phyloP scores from a whole-genome alignment of 345 rosid species.

The Boechera stricta region DNA sequence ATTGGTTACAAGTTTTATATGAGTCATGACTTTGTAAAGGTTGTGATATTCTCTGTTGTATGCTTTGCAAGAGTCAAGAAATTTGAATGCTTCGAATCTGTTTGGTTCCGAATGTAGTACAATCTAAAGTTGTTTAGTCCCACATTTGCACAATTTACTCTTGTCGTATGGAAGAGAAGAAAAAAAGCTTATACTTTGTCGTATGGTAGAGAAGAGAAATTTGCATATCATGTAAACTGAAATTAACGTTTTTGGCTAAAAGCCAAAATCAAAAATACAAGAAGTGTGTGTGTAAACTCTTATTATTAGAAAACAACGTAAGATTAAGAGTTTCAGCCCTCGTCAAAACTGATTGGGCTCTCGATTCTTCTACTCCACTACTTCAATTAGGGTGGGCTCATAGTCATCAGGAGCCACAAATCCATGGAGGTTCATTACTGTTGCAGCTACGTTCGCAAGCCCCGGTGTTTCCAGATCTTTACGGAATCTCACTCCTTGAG shows the following conservation, averaged over 20 bases:
- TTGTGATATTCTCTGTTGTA: constrained; percentile 27
- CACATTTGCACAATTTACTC: background rate
- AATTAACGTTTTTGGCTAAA: background rate
- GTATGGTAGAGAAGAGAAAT: background rate
- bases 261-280: constrained; percentile 21
- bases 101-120: background rate
- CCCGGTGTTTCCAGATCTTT: constrained; percentile 66
- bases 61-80: constrained; percentile 26
- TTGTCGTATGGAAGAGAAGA: background rate
- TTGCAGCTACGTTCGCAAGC: constrained; percentile 97
- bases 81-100: constrained; percentile 22
- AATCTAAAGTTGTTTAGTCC: background rate
- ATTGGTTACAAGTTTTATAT: constrained; percentile 36
- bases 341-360: constrained; percentile 24
- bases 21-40: constrained; percentile 38
- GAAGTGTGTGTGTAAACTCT: background rate
- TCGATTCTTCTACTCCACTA: constrained; percentile 51
- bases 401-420: constrained; percentile 82
- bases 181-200: background rate
- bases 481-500: constrained; percentile 71
- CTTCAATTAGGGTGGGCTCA: constrained; percentile 86
- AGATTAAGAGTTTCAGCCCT: constrained; percentile 27
- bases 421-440: constrained; percentile 93
- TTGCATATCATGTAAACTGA: background rate
- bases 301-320: constrained; percentile 33